Evolutionary conservation across 1,284 basidiomycete species (phyloP).

Genomic region (Anthracocystis setariae): DNA sequence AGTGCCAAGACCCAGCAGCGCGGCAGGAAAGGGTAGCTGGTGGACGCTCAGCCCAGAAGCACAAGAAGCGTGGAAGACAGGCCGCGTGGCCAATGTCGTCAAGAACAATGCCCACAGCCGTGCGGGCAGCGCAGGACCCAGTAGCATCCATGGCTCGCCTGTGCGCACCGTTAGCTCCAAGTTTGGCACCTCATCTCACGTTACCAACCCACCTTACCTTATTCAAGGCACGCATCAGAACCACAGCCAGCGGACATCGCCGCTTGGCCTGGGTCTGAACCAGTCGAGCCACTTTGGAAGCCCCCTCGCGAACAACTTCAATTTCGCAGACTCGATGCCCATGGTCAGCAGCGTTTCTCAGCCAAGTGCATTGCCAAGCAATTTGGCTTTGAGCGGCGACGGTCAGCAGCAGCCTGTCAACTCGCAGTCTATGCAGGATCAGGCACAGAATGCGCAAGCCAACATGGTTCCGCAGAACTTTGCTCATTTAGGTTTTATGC

Average conservation of each 20-base stretch:
- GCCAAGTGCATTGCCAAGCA: conserved; percentile 31
- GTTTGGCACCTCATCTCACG: conserved; percentile 39
- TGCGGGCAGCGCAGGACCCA: conserved; percentile 50
- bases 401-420: conserved; percentile 14
- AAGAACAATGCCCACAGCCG: conserved; percentile 55
- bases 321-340: conserved; percentile 35
- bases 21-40: conserved; percentile 64
- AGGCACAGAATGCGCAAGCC: conserved; percentile 44
- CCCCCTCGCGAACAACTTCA: conserved; percentile 46
- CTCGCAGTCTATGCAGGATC: conserved; percentile 42
- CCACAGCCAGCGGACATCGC: conserved; percentile 49
- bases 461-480: conserved; percentile 39
- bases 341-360: conserved; percentile 13
- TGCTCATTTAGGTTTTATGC: conserved; percentile 39
- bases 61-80: conserved; percentile 62
- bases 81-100: conserved; percentile 58
- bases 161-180: conserved; percentile 50
- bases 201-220: conserved; percentile 47
- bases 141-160: conserved; percentile 52
- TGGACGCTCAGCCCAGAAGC: conserved; percentile 65
- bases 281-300: conserved; percentile 27
- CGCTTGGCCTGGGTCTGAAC: conserved; percentile 41
- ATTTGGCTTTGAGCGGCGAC: conserved; percentile 22
- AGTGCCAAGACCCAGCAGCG: conserved; percentile 59
- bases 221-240: conserved; percentile 44